Conservation (phyloP, 1,139 yeast species). For the Pichia cactophila region DNA sequence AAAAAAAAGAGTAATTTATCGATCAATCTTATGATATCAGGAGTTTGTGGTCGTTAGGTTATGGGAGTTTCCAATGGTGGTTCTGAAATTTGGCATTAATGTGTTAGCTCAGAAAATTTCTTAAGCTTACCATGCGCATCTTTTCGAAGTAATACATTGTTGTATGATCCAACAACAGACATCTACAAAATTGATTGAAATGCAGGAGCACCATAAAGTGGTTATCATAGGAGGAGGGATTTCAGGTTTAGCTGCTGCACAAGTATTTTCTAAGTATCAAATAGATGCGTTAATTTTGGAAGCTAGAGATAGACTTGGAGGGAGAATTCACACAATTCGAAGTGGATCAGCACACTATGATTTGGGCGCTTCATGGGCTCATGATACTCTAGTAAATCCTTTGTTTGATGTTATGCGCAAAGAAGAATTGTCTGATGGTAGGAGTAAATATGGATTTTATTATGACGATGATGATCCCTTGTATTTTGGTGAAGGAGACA, state of each 20-base stretch:
- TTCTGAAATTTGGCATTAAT: no score
- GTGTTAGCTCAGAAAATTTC: no score
- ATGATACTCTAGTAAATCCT: slow-evolving; percentile 63
- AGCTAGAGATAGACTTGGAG: slow-evolving; percentile 54
- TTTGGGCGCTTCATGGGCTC: slow-evolving; percentile 87
- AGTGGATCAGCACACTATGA: slow-evolving; percentile 41
- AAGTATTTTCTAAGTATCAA: slow-evolving; percentile 40
- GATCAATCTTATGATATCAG: no score
- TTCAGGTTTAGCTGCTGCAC: slow-evolving; percentile 73
- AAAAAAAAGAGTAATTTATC: no score
- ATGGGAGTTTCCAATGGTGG: no score
- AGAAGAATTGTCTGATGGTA: slow-evolving; percentile 12
- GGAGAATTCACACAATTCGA: slow-evolving; percentile 39
- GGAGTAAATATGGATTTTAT: slow-evolving; percentile 29
- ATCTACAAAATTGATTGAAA: no score
- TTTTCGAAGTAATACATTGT: no score
- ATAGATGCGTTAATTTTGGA: slow-evolving; percentile 44
- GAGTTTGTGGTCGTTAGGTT: no score
- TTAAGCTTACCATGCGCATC: no score
- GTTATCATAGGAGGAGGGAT: slow-evolving; percentile 77
- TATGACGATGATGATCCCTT: slow-evolving; percentile 40
- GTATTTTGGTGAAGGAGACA: slow-evolving; percentile 26
- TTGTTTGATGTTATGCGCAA: slow-evolving; percentile 49
- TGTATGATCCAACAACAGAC: no score
- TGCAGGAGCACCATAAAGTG: slow-evolving; percentile 23